Percentiles rank a stretch among this genome's conserved stretches.
These are phyloP conservation scores for Suillus subalutaceus DNA, from an alignment of 768 basidiomycete genomes.

Conservation along the genomic window DNA sequence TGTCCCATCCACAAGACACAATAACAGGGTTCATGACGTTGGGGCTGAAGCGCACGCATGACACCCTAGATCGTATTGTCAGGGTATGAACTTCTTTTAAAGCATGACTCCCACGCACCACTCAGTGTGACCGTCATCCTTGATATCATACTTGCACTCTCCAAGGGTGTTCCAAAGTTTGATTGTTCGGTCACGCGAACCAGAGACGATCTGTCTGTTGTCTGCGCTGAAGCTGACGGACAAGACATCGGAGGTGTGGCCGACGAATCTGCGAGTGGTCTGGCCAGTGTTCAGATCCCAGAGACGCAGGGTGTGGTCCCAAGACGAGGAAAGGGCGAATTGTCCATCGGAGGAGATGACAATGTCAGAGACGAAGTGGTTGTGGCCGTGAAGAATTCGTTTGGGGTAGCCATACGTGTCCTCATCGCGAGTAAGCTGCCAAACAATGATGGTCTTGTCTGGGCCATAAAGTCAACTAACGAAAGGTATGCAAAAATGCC, in stretches of 20 bases:
- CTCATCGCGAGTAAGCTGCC: constrained; percentile 95
- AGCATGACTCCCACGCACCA: constrained; percentile 51
- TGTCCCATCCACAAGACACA: constrained; percentile 99
- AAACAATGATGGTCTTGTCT: constrained; percentile 99
- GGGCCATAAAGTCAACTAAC: constrained; percentile 33
- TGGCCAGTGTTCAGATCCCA: constrained; percentile 99
- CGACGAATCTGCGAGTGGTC: constrained; percentile 97
- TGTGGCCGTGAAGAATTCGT: constrained; percentile 96
- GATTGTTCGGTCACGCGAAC: constrained; percentile 95
- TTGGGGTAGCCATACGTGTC: constrained; percentile 95
- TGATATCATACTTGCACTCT: constrained; percentile 99
- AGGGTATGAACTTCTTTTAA: background rate
- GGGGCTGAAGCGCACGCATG: constrained; percentile 98
- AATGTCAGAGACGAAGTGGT: constrained; percentile 98
- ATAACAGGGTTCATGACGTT: constrained; percentile 98
- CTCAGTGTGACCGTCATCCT: constrained; percentile 97
- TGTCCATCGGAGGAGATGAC: constrained; percentile 99
- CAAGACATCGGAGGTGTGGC: constrained; percentile 96
- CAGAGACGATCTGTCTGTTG: constrained; percentile 99
- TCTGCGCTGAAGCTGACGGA: constrained; percentile 99
- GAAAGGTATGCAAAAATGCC: constrained; percentile 12
- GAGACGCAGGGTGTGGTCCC: constrained; percentile 99
- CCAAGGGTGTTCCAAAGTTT: constrained; percentile 99
- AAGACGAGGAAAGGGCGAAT: constrained; percentile 98
- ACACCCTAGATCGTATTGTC: constrained; percentile 66